Conservation (phyloP, 108 stramenopile species). For the Halocafeteria seosinensis region DNA sequence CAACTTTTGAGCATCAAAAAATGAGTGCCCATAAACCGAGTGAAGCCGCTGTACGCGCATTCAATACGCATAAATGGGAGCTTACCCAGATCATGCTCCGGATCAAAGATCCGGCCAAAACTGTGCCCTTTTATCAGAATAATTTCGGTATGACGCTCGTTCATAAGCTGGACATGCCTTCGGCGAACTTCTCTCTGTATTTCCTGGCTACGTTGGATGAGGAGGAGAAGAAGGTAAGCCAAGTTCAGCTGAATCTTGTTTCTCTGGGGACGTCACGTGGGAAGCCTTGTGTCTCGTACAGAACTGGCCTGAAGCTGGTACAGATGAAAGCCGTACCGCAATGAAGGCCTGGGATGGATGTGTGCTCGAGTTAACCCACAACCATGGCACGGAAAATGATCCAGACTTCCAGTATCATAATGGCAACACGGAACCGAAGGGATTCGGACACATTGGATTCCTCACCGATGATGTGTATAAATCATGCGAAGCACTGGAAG, state of each 20-base stretch:
- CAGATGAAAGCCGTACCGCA: background rate
- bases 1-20: too few relatives aligned
- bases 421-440: conserved; percentile 83
- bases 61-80: conserved; percentile 40
- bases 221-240: conserved; percentile 18
- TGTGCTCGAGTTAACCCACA: conserved; percentile 74
- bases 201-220: conserved; percentile 58
- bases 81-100: conserved; percentile 89
- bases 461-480: conserved; percentile 80
- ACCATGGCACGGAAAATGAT: conserved; percentile 75
- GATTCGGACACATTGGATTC: conserved; percentile 93
- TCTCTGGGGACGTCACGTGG: background rate
- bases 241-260: background rate
- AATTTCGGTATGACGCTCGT: conserved; percentile 22
- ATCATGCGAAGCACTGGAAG: conserved; percentile 56
- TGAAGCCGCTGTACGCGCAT: too few relatives aligned
- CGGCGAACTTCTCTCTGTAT: conserved; percentile 68
- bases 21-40: too few relatives aligned
- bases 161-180: conserved; percentile 12
- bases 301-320: background rate
- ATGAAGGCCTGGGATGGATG: background rate
- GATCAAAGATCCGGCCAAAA: conserved; percentile 67
- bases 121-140: conserved; percentile 65
- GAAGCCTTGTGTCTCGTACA: too few relatives aligned
- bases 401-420: conserved; percentile 54